phyloP scores from a whole-genome alignment of 2,329 filamentous ascomycete species.

The Tolypocladium capitatum region DNA sequence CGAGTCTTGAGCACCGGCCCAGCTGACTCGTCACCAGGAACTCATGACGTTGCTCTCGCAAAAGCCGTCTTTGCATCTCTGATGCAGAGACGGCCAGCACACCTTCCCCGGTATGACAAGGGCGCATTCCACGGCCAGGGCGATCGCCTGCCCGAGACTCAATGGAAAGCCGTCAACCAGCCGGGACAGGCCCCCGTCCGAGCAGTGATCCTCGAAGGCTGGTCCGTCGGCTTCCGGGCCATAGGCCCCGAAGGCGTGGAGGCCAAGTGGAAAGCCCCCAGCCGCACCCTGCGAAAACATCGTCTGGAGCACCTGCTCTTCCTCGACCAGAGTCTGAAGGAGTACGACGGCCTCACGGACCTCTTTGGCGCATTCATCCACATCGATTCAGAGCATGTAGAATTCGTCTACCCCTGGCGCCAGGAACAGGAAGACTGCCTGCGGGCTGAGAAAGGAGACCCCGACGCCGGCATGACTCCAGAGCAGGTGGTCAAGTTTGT shows the following conservation, averaged over 20 bases:
- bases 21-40: slow-evolving; percentile 18
- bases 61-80: slow-evolving; percentile 46
- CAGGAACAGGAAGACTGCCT: slow-evolving; percentile 66
- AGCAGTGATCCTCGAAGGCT: slow-evolving; percentile 76
- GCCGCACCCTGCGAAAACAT: slow-evolving; percentile 35
- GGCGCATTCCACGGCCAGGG: slow-evolving; percentile 62
- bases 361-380: slow-evolving; percentile 42
- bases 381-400: slow-evolving; percentile 55
- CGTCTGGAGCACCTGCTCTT: slow-evolving; percentile 34
- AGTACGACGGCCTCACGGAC: slow-evolving; percentile 36
- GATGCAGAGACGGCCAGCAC: slow-evolving; percentile 36
- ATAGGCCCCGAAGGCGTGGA: slow-evolving; percentile 38
- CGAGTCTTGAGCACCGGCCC: neutral
- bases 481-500: slow-evolving; percentile 67
- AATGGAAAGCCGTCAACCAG: slow-evolving; percentile 48
- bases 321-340: slow-evolving; percentile 32
- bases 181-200: slow-evolving; percentile 34
- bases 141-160: slow-evolving; percentile 50
- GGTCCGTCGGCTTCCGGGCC: slow-evolving; percentile 75
- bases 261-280: slow-evolving; percentile 36
- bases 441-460: slow-evolving; percentile 45
- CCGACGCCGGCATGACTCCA: slow-evolving; percentile 60
- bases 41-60: slow-evolving; percentile 63
- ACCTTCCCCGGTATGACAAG: slow-evolving; percentile 72
- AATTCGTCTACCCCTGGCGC: slow-evolving; percentile 76